Percentiles rank a stretch among this genome's conserved stretches.
Conservation (phyloP, 768 basidiomycete species). For the Pleurotus cornucopiae region DNA sequence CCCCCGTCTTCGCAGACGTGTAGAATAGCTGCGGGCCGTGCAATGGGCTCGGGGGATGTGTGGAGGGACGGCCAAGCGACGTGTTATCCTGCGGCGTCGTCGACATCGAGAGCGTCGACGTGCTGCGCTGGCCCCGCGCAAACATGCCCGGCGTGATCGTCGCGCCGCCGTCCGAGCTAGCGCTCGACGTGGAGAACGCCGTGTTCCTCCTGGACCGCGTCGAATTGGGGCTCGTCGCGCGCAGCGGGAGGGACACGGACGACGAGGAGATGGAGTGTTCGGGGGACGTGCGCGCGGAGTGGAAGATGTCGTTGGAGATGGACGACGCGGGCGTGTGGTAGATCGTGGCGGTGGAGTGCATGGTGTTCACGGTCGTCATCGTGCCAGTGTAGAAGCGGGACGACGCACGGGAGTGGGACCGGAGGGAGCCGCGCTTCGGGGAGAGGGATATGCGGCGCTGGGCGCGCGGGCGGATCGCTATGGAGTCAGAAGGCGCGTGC, state of each 20-base stretch:
- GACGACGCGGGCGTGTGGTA: constrained; percentile 82
- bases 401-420: constrained; percentile 43
- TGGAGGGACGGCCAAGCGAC: constrained; percentile 18
- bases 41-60: constrained; percentile 27
- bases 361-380: constrained; percentile 35
- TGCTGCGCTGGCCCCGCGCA: constrained; percentile 25
- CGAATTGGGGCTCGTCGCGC: constrained; percentile 17
- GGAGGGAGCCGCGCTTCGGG: constrained; percentile 26
- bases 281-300: constrained; percentile 60
- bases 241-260: constrained; percentile 16
- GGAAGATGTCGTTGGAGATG: constrained; percentile 51
- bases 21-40: constrained; percentile 66
- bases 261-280: constrained; percentile 26
- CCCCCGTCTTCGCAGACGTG: constrained; percentile 76
- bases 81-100: constrained; percentile 11
- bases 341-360: constrained; percentile 52
- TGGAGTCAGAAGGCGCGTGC: constrained; percentile 15
- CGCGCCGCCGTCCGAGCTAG: constrained; percentile 40
- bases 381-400: constrained; percentile 44
- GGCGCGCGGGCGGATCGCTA: constrained; percentile 22
- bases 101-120: neutral
- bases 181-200: constrained; percentile 29
- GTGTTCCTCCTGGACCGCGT: constrained; percentile 18
- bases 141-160: constrained; percentile 64
- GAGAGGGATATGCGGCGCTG: constrained; percentile 25